phyloP scores from a whole-genome alignment of 2,329 filamentous ascomycete genomes.

The Fusarium verticillioides region DNA sequence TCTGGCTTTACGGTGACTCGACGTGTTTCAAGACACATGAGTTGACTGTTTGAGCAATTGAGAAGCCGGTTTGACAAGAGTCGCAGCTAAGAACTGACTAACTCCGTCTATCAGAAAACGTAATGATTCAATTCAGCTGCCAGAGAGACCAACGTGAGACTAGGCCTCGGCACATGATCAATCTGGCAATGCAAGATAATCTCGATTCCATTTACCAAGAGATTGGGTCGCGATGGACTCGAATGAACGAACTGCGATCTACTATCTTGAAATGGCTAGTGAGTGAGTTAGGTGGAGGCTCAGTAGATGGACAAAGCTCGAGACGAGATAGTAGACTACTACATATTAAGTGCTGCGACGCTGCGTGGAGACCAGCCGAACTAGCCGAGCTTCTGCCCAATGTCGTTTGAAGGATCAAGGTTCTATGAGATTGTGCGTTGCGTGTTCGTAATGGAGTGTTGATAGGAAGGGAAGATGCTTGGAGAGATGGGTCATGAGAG shows the following conservation, averaged over 20 bases:
- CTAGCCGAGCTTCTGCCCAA: neutral
- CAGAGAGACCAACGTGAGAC: neutral
- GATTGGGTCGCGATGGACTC: neutral
- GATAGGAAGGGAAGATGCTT: neutral
- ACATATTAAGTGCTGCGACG: neutral
- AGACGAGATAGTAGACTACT: neutral
- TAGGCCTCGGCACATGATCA: neutral
- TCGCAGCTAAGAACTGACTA: neutral
- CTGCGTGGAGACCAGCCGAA: neutral
- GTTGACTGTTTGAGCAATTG: neutral
- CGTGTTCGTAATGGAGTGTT: neutral
- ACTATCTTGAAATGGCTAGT: conserved; percentile 16
- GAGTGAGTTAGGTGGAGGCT: conserved; percentile 4
- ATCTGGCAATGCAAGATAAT: neutral
- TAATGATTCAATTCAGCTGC: neutral
- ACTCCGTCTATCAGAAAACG: neutral
- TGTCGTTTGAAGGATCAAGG: neutral
- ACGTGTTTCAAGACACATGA: neutral
- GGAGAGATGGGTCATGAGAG: neutral
- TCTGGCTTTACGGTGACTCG: conserved; percentile 7
- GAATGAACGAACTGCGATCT: conserved; percentile 4
- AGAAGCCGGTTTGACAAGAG: conserved; percentile 3
- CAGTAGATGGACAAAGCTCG: neutral
- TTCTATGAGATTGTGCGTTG: neutral
- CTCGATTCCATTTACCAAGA: neutral